These are phyloP conservation scores for Fusarium aywerte DNA, from an alignment of 2,329 filamentous ascomycete species.

Conservation along the genomic window DNA sequence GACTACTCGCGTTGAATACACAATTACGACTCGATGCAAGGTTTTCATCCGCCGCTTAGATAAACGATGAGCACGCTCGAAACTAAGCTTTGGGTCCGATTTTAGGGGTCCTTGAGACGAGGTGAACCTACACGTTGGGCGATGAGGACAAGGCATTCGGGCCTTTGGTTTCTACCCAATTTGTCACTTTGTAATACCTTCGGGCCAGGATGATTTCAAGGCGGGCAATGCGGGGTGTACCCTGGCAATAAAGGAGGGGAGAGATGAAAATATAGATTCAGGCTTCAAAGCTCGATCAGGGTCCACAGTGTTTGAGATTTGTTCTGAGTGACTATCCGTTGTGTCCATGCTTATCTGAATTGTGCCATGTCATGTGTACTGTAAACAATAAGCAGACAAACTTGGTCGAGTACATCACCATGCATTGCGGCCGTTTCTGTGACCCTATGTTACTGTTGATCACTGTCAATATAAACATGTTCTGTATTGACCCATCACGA, in stretches of 20 bases:
- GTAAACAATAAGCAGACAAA: constrained; percentile 1
- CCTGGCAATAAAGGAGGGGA: constrained; percentile 11
- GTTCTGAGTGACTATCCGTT: not conserved
- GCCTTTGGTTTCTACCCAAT: constrained; percentile 23
- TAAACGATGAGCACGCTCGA: constrained; percentile 1
- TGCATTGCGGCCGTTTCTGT: not conserved
- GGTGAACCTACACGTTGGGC: not conserved
- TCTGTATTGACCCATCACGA: constrained; percentile 17
- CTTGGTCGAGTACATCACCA: not conserved
- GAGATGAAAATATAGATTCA: constrained; percentile 18
- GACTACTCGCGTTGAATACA: not conserved
- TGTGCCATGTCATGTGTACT: not conserved
- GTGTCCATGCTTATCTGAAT: not conserved
- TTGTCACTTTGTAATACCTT: constrained; percentile 14
- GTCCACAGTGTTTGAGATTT: constrained; percentile 13
- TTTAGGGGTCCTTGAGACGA: constrained; percentile 2
- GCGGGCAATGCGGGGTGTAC: constrained; percentile 25
- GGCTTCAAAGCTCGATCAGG: constrained; percentile 13
- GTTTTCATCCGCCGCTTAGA: constrained; percentile 1
- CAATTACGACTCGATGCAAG: not conserved
- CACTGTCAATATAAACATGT: constrained; percentile 16
- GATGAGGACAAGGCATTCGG: constrained; percentile 11
- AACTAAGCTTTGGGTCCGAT: not conserved
- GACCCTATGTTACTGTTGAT: not conserved
- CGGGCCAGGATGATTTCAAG: constrained; percentile 4